These are phyloP conservation scores for Echria macrotheca DNA, from an alignment of 495 filamentous ascomycete species.

Conservation along the genomic window DNA sequence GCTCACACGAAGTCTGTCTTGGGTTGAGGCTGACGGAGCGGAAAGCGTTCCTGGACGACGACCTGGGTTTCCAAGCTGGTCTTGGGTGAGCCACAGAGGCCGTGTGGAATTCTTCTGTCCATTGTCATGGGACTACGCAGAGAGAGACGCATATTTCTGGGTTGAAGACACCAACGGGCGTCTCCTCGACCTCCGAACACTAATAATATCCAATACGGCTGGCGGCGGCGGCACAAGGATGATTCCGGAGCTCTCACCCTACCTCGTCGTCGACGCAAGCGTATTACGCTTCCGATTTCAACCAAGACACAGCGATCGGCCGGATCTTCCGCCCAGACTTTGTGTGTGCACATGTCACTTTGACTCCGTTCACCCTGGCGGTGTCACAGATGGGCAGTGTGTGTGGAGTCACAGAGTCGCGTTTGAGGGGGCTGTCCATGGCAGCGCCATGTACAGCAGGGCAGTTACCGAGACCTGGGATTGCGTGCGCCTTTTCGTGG, in stretches of 20 bases:
- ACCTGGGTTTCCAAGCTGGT: background rate
- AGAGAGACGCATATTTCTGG: background rate
- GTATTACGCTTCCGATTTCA: background rate
- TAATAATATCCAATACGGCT: no score
- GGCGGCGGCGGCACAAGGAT: background rate
- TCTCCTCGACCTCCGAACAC: background rate
- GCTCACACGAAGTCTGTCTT: background rate
- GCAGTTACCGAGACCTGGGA: background rate
- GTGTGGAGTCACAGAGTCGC: no score
- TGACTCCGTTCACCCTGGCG: background rate
- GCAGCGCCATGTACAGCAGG: background rate
- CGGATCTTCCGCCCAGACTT: background rate
- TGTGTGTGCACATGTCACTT: background rate
- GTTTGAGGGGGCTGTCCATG: no score
- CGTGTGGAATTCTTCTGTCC: background rate
- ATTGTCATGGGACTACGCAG: background rate
- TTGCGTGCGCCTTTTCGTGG: background rate
- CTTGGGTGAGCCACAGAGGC: background rate
- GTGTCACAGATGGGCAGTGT: no score
- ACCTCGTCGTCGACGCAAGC: background rate
- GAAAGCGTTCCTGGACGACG: no score
- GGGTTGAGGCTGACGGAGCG: background rate
- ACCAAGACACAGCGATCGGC: background rate
- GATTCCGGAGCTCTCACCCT: background rate
- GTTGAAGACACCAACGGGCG: background rate